Conservation (phyloP, 2,329 filamentous ascomycete species). For the Claviceps pusilla region DNA sequence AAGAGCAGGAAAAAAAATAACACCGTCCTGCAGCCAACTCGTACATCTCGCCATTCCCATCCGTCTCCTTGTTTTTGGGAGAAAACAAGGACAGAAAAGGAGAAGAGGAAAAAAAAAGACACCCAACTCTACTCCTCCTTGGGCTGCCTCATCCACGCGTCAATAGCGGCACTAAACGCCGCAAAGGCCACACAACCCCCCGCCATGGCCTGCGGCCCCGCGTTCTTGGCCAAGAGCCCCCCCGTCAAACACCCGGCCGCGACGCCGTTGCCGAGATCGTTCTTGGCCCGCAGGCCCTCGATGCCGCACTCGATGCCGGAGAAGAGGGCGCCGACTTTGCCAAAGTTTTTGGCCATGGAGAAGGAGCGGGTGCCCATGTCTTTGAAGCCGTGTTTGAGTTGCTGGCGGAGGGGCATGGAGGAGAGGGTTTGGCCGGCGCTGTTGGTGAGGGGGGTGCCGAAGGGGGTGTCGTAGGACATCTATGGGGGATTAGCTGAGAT, state of each 20-base stretch:
- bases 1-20: no score
- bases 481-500: slow-evolving; percentile 19
- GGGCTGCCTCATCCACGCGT: slow-evolving; percentile 76
- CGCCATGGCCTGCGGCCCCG: slow-evolving; percentile 75
- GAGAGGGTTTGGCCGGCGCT: slow-evolving; percentile 24
- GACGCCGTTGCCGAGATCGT: slow-evolving; percentile 79
- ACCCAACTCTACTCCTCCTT: slow-evolving; percentile 34
- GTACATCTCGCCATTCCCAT: background rate
- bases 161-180: slow-evolving; percentile 81
- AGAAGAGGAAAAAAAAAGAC: background rate
- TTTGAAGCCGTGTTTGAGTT: slow-evolving; percentile 73
- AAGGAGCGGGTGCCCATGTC: slow-evolving; percentile 83
- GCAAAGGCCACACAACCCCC: slow-evolving; percentile 88
- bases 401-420: slow-evolving; percentile 66
- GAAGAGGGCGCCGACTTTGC: slow-evolving; percentile 81
- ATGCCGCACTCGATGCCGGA: slow-evolving; percentile 90
- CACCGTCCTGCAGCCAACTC: background rate
- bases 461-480: slow-evolving; percentile 97
- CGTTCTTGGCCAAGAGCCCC: slow-evolving; percentile 70
- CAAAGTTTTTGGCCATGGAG: slow-evolving; percentile 85
- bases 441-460: slow-evolving; percentile 37
- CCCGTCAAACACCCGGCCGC: slow-evolving; percentile 83
- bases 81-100: background rate
- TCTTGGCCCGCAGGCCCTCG: slow-evolving; percentile 83
- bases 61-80: background rate